Evolutionary conservation across 225 moss, liverwort and hornwort species (phyloP).

Genomic region (Lunularia cruciata): DNA sequence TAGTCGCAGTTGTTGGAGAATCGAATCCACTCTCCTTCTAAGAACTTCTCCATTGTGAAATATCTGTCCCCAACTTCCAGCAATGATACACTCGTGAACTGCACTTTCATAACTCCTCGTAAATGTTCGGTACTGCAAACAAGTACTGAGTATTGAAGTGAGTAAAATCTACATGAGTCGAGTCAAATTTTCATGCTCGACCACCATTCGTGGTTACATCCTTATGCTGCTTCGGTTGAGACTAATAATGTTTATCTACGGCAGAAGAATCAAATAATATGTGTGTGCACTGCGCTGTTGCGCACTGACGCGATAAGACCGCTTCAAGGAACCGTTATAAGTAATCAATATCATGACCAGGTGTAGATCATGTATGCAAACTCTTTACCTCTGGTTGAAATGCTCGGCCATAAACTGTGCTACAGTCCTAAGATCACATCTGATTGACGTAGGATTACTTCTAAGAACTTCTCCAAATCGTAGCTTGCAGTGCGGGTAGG

Average conservation of each 20-base stretch:
- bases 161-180: neutral
- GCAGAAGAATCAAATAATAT: too few relatives aligned
- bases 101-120: slow-evolving; percentile 47
- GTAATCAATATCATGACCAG: too few relatives aligned
- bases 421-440: slow-evolving; percentile 76
- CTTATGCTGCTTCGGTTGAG: neutral
- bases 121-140: slow-evolving; percentile 4
- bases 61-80: slow-evolving; percentile 56
- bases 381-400: slow-evolving; percentile 52
- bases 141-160: neutral
- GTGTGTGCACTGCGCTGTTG: neutral
- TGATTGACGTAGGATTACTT: slow-evolving; percentile 61
- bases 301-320: neutral
- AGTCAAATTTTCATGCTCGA: neutral
- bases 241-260: neutral
- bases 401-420: slow-evolving; percentile 62
- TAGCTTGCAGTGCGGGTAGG: slow-evolving; percentile 5
- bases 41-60: slow-evolving; percentile 67
- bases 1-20: slow-evolving; percentile 64
- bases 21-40: slow-evolving; percentile 66
- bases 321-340: neutral
- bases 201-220: neutral
- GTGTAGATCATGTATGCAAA: neutral
- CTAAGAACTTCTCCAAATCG: slow-evolving; percentile 39
- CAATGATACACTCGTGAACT: slow-evolving; percentile 60